phyloP scores from a whole-genome alignment of 805 yeast species.

The Myxozyma lipomycoides region DNA sequence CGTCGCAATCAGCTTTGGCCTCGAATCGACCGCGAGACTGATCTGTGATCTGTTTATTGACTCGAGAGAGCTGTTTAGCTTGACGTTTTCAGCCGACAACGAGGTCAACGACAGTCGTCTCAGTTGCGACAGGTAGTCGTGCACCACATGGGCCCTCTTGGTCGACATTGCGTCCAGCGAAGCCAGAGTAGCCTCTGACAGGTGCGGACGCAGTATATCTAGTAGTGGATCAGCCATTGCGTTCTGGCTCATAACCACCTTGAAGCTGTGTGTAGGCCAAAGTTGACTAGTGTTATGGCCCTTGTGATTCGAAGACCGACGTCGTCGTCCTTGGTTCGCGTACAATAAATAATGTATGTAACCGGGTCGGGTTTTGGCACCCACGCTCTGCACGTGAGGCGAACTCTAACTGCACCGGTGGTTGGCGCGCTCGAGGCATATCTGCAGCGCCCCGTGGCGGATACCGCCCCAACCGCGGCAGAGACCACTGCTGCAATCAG shows the following conservation, averaged over 20 bases:
- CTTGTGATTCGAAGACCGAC: no score
- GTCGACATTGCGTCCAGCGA: neutral
- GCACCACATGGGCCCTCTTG: neutral
- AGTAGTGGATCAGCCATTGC: slow-evolving; percentile 30
- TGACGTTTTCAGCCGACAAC: slow-evolving; percentile 24
- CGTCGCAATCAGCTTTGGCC: slow-evolving; percentile 23
- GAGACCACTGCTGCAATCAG: no score
- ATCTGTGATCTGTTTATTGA: slow-evolving; percentile 27
- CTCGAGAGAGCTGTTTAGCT: slow-evolving; percentile 23
- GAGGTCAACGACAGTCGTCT: slow-evolving; percentile 27
- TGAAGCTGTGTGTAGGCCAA: neutral
- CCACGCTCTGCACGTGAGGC: no score
- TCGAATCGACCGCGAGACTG: slow-evolving; percentile 15
- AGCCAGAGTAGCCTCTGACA: slow-evolving; percentile 13
- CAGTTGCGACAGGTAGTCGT: slow-evolving; percentile 30
- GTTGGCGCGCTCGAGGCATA: no score
- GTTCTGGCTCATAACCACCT: neutral
- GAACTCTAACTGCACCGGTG: no score
- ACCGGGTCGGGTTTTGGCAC: no score
- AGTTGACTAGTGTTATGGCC: no score
- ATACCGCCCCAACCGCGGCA: no score
- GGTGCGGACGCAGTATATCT: slow-evolving; percentile 23
- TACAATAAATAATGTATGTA: no score
- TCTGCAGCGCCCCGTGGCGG: no score
- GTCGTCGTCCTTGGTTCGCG: no score